phyloP scores from a whole-genome alignment of 108 stramenopile genomes.

The Cyclotella baltica region DNA sequence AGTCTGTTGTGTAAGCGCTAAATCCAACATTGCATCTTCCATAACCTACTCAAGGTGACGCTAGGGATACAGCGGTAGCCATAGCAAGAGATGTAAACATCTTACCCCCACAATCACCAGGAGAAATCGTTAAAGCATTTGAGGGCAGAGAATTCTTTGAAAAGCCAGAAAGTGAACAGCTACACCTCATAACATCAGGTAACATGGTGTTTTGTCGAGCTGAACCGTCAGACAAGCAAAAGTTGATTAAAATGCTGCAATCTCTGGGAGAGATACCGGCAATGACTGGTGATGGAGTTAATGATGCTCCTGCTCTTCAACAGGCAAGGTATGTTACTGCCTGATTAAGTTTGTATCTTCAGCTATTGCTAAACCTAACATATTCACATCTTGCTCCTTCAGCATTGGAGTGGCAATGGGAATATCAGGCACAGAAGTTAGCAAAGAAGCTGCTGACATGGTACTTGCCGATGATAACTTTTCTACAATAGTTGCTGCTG shows the following conservation, averaged over 20 bases:
- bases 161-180: conserved; percentile 72
- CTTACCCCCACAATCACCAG: conserved; percentile 56
- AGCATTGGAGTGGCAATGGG: conserved; percentile 97
- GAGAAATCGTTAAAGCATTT: conserved; percentile 67
- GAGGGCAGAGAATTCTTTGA: conserved; percentile 90
- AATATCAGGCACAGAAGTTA: conserved; percentile 89
- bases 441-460: conserved; percentile 90
- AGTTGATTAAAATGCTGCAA: conserved; percentile 95
- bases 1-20: too few relatives aligned
- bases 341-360: neutral
- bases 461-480: conserved; percentile 98
- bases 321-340: conserved; percentile 40
- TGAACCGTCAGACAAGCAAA: conserved; percentile 98
- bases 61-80: conserved; percentile 95
- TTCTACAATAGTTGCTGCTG: conserved; percentile 95
- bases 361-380: neutral
- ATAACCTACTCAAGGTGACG: conserved; percentile 25
- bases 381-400: conserved; percentile 54
- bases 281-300: conserved; percentile 99
- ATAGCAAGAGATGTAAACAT: conserved; percentile 88
- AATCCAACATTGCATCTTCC: too few relatives aligned
- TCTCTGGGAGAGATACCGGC: conserved; percentile 92
- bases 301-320: conserved; percentile 98
- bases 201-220: conserved; percentile 98
- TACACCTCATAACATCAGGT: conserved; percentile 64